A percentile compares a stretch with the other conserved stretches of the same genome.
phyloP scores from a whole-genome alignment of 495 filamentous ascomycete genomes.

The Ramalina intermedia region DNA sequence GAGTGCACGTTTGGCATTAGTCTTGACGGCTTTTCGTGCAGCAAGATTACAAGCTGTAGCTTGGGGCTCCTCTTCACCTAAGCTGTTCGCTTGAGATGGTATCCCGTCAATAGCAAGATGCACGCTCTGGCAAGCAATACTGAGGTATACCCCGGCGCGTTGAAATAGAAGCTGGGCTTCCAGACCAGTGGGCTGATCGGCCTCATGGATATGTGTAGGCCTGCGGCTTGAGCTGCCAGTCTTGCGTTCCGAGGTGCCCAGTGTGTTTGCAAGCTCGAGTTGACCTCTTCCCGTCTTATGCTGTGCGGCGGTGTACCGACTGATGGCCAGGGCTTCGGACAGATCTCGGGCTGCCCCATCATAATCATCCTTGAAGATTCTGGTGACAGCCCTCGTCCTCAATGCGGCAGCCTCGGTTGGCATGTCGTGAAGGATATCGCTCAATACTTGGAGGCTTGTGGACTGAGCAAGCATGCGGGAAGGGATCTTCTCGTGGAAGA shows the following conservation, averaged over 20 bases:
- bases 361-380: constrained; percentile 61
- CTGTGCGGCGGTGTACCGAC: constrained; percentile 33
- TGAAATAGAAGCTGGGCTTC: constrained; percentile 66
- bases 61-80: neutral
- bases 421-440: constrained; percentile 48
- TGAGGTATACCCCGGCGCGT: constrained; percentile 57
- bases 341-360: constrained; percentile 52
- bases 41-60: constrained; percentile 20
- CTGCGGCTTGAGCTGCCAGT: constrained; percentile 19
- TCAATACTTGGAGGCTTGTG: constrained; percentile 47
- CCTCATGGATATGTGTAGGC: constrained; percentile 39
- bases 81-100: constrained; percentile 2
- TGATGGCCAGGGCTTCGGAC: constrained; percentile 45
- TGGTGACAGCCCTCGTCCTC: constrained; percentile 56
- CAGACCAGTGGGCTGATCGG: constrained; percentile 56
- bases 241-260: constrained; percentile 23
- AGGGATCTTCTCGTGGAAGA: constrained; percentile 80
- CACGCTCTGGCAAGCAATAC: constrained; percentile 51
- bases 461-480: constrained; percentile 59
- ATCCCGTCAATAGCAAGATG: constrained; percentile 30
- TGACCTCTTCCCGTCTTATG: constrained; percentile 31
- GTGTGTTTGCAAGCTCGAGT: constrained; percentile 29
- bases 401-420: constrained; percentile 50
- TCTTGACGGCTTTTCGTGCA: constrained; percentile 49
- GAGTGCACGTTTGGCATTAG: constrained; percentile 58